Evolutionary conservation across 2,329 filamentous ascomycete genomes (phyloP), one percentile per base, ranked within the genome.

Genomic region (Neoscytalidium dimidiatum): DNA sequence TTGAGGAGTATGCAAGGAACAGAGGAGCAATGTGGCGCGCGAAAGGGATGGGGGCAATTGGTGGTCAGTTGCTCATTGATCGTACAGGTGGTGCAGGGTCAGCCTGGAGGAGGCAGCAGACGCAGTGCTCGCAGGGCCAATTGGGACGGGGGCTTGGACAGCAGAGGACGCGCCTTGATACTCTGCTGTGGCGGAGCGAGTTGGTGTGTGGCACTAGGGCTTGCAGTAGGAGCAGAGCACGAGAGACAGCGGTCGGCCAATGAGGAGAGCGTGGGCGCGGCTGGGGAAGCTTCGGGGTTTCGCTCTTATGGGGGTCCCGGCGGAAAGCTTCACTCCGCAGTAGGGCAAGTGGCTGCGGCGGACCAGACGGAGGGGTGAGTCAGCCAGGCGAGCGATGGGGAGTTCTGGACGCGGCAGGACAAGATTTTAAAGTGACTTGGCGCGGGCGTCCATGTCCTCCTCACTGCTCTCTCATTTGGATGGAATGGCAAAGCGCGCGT

Each of bases 131-230:
- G 33, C 9, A 17, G 41, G 23, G 13, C 56, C 56, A 60, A 60
- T 60, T 9, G 35, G 56, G 53, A 23, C n/a, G 35, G 19, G 14
- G 51, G 21, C 19, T 23, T 4, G n/a, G 21, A 26, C 23, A 29
- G 23, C 23, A 49, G 46, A 4, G 23, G 28, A 46, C 9, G 56
- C 38, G 43, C 21, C 21, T 29, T 43, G 52, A 43, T 19, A 56
- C 31, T 41, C 23, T 29, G 21, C 53, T 58, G 53, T 58, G 51
- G 51, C 51, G 51, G 31, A 38, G 29, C 28, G 13, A n/a, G 19
- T 19, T 53, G 51, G 28, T 35, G 51, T 38, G 56, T 26, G 41
- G 41, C 56, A 46, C 56, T 44, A 60, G 56, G 41, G 26, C 38
- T 44, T 31, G 41, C 56, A 46, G 38, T 17, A 17, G 56, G n/a